Evolutionary conservation across 2,329 filamentous ascomycete species (phyloP).

Genomic region (Arthroderma uncinatum): DNA sequence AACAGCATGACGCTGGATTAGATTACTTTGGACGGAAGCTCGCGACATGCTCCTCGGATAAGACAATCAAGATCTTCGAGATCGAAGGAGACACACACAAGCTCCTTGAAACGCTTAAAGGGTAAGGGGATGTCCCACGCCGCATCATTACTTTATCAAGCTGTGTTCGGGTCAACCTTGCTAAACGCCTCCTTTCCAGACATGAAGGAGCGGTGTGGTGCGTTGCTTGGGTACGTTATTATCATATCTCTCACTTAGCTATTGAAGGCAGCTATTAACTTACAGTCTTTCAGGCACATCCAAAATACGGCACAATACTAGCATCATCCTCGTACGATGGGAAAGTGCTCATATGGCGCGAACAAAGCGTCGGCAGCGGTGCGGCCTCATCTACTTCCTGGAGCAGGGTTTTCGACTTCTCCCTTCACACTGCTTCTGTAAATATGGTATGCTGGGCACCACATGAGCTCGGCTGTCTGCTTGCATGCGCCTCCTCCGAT

Average conservation of each 20-base stretch:
- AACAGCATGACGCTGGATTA: conserved; percentile 87
- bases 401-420: conserved; percentile 86
- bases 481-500: conserved; percentile 89
- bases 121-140: conserved; percentile 42
- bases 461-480: conserved; percentile 85
- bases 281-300: conserved; percentile 53
- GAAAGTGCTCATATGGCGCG: conserved; percentile 97
- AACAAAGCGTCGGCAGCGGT: conserved; percentile 45
- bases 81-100: conserved; percentile 87
- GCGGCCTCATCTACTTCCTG: conserved; percentile 45
- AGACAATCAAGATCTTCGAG: conserved; percentile 99
- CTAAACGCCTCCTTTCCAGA: conserved; percentile 38
- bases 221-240: conserved; percentile 62
- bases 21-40: conserved; percentile 96
- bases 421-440: conserved; percentile 86
- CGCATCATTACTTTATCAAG: conserved; percentile 13
- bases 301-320: conserved; percentile 96
- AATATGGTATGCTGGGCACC: conserved; percentile 98
- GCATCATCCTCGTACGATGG: conserved; percentile 93
- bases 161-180: background rate
- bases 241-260: no score
- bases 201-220: conserved; percentile 98
- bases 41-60: conserved; percentile 94
- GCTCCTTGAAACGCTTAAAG: conserved; percentile 84
- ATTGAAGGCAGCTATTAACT: background rate